Percentiles rank a stretch among this genome's conserved stretches.
These are phyloP conservation scores for Macaranga tanarius DNA, from an alignment of 441 rosid genomes.

Conservation along the genomic window DNA sequence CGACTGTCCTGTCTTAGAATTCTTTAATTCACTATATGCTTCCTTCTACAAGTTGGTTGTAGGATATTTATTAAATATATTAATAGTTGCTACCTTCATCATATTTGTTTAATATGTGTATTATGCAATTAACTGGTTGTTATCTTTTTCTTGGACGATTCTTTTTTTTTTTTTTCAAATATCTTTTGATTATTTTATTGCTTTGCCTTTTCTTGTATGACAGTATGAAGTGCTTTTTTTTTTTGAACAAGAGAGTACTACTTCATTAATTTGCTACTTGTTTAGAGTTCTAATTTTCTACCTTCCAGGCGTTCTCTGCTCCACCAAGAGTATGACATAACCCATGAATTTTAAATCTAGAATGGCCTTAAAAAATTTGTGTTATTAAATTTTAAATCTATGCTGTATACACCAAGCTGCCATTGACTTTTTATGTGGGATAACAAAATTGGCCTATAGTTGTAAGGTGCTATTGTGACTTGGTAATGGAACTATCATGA, in stretches of 20 bases:
- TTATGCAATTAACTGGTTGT: neutral
- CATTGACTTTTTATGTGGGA: neutral
- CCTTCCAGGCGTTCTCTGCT: neutral
- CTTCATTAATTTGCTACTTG: neutral
- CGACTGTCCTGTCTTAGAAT: neutral
- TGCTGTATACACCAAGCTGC: neutral
- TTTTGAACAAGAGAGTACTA: neutral
- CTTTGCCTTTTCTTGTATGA: neutral
- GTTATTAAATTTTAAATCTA: neutral
- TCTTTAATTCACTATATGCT: neutral
- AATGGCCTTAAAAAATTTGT: neutral
- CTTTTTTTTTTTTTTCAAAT: neutral
- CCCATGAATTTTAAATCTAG: neutral
- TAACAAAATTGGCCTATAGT: neutral
- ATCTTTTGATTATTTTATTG: neutral
- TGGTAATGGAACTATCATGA: neutral
- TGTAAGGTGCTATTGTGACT: neutral
- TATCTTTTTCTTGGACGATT: neutral
- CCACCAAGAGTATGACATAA: neutral
- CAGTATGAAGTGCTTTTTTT: neutral
- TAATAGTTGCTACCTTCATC: neutral
- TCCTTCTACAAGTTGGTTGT: neutral
- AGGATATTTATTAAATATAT: neutral
- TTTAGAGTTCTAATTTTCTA: neutral
- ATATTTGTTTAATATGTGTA: neutral